phyloP scores from a whole-genome alignment of 805 yeast genomes.

The Candida glaebosa region DNA sequence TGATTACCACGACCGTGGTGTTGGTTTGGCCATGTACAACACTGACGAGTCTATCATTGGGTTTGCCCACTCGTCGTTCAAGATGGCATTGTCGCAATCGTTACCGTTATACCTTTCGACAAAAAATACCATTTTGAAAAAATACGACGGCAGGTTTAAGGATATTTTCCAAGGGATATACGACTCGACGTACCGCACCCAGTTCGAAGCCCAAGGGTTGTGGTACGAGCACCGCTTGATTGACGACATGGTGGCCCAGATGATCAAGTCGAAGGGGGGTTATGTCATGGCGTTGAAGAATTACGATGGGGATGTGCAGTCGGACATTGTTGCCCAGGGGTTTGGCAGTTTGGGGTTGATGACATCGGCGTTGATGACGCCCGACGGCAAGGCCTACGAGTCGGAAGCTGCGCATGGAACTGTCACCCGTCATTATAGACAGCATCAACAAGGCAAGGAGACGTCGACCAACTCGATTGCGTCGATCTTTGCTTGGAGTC shows the following conservation, averaged over 20 bases:
- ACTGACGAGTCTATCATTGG: conserved; percentile 75
- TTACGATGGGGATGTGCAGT: conserved; percentile 84
- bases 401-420: conserved; percentile 88
- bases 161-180: conserved; percentile 72
- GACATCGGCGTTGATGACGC: conserved; percentile 81
- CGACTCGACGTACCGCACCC: conserved; percentile 51
- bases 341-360: conserved; percentile 80
- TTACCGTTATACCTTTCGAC: conserved; percentile 69
- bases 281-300: conserved; percentile 77
- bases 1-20: conserved; percentile 65
- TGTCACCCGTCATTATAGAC: conserved; percentile 82
- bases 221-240: conserved; percentile 79
- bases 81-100: conserved; percentile 62
- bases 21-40: conserved; percentile 80
- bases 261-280: conserved; percentile 83
- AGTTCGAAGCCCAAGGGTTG: conserved; percentile 59
- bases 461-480: conserved; percentile 86
- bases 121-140: conserved; percentile 77
- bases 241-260: conserved; percentile 88
- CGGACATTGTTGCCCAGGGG: conserved; percentile 85
- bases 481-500: conserved; percentile 82
- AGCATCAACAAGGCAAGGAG: conserved; percentile 75
- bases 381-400: conserved; percentile 84
- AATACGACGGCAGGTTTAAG: conserved; percentile 79
- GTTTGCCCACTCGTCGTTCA: conserved; percentile 78